Percentiles rank a stretch among this genome's conserved stretches.
Evolutionary conservation across 2,329 filamentous ascomycete genomes (phyloP).

Genomic region (Corinectria fuckeliana): DNA sequence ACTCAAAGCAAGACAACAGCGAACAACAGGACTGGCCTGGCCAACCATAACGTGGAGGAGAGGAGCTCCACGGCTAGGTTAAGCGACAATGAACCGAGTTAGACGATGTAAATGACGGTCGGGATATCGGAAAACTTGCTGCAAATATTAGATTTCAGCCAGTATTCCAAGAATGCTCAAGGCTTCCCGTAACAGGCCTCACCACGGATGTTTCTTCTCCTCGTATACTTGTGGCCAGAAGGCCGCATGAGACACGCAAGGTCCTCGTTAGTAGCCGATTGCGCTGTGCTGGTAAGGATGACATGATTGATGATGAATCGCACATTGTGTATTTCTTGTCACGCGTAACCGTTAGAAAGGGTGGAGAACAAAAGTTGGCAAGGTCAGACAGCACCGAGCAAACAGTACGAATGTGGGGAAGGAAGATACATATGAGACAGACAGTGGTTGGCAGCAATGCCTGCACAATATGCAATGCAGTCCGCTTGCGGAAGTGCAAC

Average conservation of each 20-base stretch:
- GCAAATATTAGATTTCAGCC: neutral
- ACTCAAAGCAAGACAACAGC: neutral
- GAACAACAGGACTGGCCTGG: neutral
- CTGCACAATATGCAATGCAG: neutral
- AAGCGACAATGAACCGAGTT: neutral
- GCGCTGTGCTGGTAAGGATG: neutral
- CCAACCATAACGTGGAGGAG: neutral
- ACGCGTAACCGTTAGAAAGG: slow-evolving; percentile 18
- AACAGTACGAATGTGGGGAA: neutral
- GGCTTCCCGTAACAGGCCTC: neutral
- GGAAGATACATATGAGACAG: neutral
- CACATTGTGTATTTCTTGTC: slow-evolving; percentile 23
- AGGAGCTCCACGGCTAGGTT: neutral
- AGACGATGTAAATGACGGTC: neutral
- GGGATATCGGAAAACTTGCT: neutral
- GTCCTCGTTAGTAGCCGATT: neutral
- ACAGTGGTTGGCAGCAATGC: neutral
- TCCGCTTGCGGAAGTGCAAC: neutral
- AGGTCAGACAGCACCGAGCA: slow-evolving; percentile 10
- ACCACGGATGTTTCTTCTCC: neutral
- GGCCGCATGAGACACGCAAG: neutral
- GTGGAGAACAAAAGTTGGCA: slow-evolving; percentile 30
- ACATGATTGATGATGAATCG: slow-evolving; percentile 12
- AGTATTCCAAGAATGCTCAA: neutral
- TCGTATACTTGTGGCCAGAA: neutral